Conservation (phyloP, 1,284 basidiomycete genomes). For the Trametes pubescens region DNA sequence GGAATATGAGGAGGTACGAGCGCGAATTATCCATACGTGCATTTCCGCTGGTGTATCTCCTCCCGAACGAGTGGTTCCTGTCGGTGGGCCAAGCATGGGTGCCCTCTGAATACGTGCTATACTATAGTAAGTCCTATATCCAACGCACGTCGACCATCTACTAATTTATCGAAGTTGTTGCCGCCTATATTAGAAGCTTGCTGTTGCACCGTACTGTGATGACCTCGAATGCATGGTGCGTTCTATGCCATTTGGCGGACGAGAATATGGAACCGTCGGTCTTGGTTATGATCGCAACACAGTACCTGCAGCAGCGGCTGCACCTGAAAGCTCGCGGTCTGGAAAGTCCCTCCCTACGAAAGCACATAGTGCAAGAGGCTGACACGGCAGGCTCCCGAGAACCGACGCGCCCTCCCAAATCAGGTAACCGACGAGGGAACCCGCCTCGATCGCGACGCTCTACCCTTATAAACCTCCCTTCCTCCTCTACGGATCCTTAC, state of each 20-base stretch:
- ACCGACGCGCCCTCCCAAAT: neutral
- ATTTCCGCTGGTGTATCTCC: constrained; percentile 13
- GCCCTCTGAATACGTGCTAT: neutral
- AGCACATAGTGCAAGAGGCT: too few species aligned
- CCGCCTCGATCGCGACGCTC: neutral
- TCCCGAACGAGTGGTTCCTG: constrained; percentile 2
- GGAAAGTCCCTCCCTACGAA: too few species aligned
- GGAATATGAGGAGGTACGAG: constrained; percentile 15
- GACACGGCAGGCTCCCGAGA: neutral
- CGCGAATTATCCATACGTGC: constrained; percentile 13
- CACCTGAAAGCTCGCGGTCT: too few species aligned
- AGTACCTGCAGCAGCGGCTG: too few species aligned
- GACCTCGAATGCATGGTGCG: too few species aligned
- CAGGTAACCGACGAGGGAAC: neutral
- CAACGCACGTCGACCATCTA: too few species aligned
- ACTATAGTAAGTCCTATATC: neutral
- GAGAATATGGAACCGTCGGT: too few species aligned
- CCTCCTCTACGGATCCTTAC: neutral
- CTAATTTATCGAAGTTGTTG: too few species aligned
- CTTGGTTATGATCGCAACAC: too few species aligned
- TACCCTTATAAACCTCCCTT: neutral
- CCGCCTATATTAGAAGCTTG: too few species aligned
- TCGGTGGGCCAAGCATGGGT: neutral
- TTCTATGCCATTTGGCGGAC: too few species aligned
- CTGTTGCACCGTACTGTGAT: too few species aligned